A percentile compares a stretch with the other conserved stretches of the same genome.
Evolutionary conservation across 352 stramenopile species (phyloP).

Genomic region (Globisporangium megalacanthum): DNA sequence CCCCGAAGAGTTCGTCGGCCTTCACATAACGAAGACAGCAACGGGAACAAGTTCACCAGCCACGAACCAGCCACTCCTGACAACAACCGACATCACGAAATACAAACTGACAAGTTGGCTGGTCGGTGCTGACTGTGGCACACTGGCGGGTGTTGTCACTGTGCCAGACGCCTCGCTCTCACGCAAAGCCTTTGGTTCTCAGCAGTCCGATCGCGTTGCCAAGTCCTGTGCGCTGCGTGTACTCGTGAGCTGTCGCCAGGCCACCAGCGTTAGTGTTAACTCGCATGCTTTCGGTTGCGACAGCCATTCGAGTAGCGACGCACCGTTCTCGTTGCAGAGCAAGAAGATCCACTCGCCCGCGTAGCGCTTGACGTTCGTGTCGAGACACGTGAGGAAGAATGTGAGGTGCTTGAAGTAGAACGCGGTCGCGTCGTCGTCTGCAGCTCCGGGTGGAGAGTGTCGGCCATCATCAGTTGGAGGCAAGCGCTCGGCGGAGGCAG

Average conservation of each 20-base stretch:
- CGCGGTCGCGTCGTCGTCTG: not conserved
- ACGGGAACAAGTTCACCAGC: no score
- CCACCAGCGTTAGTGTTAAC: not conserved
- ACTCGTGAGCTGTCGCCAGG: conserved; percentile 45
- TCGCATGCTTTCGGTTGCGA: not conserved
- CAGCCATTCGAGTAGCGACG: not conserved
- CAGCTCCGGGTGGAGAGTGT: not conserved
- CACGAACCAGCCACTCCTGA: no score
- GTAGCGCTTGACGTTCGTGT: conserved; percentile 65
- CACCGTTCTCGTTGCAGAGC: conserved; percentile 74
- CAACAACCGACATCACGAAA: no score
- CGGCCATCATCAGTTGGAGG: not conserved
- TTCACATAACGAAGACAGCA: no score
- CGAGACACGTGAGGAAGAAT: conserved; percentile 67
- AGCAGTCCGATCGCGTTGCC: conserved; percentile 75
- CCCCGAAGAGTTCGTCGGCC: no score
- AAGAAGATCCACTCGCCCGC: conserved; percentile 68
- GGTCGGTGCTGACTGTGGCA: no score
- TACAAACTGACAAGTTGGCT: no score
- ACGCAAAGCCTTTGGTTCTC: conserved; percentile 54
- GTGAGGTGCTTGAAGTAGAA: conserved; percentile 61
- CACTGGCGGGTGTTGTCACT: no score
- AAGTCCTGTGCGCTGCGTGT: conserved; percentile 61
- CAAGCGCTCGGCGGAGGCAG: not conserved
- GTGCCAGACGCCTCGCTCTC: conserved; percentile 1